Evolutionary conservation across 148 eudicot species (phyloP).

Genomic region (Chenopodium quinoa): DNA sequence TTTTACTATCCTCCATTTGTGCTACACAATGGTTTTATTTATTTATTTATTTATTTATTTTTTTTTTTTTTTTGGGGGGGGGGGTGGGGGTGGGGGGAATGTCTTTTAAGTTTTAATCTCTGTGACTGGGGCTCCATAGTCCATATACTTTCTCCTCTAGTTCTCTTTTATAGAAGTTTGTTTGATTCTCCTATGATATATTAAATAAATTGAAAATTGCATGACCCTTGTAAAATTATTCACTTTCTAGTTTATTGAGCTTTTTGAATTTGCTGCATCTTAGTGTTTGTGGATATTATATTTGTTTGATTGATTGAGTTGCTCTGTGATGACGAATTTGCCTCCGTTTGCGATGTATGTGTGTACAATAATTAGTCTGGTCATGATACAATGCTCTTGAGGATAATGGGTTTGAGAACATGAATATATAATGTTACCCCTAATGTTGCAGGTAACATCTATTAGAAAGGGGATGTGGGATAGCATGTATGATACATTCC

Average conservation of each 20-base stretch:
- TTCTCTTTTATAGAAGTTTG: neutral
- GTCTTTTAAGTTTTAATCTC: neutral
- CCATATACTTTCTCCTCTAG: neutral
- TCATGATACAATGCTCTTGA: neutral
- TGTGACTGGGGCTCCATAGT: neutral
- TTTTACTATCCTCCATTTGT: no score
- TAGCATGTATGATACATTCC: constrained; percentile 75
- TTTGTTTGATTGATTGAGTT: neutral
- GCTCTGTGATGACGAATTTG: neutral
- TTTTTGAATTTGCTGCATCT: neutral
- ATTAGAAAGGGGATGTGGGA: constrained; percentile 83
- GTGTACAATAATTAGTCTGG: neutral
- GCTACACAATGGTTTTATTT: no score
- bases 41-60: no score
- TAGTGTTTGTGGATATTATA: neutral
- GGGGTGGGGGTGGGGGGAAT: neutral
- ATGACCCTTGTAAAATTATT: neutral
- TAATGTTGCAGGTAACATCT: constrained; percentile 61
- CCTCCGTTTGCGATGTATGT: neutral
- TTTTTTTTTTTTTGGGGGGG: no score
- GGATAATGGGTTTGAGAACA: neutral
- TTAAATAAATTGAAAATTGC: neutral
- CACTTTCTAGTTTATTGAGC: neutral
- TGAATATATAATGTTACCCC: constrained; percentile 3
- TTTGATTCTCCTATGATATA: neutral